Conservation (phyloP, 495 filamentous ascomycete species). For the Aspergillus homomorphus region DNA sequence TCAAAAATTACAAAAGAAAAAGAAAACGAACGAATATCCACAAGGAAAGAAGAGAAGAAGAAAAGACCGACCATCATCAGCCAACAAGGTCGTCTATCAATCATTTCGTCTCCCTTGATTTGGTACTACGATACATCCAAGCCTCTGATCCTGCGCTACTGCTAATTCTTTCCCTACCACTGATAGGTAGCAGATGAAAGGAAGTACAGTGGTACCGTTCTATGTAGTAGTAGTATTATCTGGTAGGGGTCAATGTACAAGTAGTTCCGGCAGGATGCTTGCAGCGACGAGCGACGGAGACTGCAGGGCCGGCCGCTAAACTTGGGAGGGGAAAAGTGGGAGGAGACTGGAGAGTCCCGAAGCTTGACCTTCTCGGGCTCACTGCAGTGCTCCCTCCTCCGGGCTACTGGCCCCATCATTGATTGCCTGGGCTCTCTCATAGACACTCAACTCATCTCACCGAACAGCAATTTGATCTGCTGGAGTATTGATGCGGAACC, state of each 20-base stretch:
- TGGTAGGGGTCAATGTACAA: not conserved
- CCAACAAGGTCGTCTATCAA: not conserved
- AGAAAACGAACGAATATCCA: not conserved
- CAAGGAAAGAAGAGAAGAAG: not conserved
- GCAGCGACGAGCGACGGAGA: not conserved
- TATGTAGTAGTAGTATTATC: not conserved
- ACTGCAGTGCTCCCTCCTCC: too few species aligned
- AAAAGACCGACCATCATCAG: not conserved
- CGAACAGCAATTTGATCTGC: too few species aligned
- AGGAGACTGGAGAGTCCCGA: not conserved
- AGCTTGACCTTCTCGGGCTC: not conserved
- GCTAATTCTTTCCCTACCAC: not conserved
- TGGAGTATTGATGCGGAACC: too few species aligned
- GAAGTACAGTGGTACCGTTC: not conserved
- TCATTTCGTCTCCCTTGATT: not conserved
- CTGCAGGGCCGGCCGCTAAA: slow-evolving; percentile 4
- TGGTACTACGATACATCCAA: not conserved
- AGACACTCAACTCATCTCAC: too few species aligned
- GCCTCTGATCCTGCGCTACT: not conserved
- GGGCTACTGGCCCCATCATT: not conserved
- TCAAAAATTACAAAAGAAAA: not conserved
- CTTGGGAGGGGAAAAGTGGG: not conserved
- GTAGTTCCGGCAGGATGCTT: not conserved
- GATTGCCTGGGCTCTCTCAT: too few species aligned
- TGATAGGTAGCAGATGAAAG: not conserved